A percentile compares a stretch with the other conserved stretches of the same genome.
These are phyloP conservation scores for Plectosphaerella sp. DNA, from an alignment of 2,329 filamentous ascomycete species.

Conservation along the genomic window DNA sequence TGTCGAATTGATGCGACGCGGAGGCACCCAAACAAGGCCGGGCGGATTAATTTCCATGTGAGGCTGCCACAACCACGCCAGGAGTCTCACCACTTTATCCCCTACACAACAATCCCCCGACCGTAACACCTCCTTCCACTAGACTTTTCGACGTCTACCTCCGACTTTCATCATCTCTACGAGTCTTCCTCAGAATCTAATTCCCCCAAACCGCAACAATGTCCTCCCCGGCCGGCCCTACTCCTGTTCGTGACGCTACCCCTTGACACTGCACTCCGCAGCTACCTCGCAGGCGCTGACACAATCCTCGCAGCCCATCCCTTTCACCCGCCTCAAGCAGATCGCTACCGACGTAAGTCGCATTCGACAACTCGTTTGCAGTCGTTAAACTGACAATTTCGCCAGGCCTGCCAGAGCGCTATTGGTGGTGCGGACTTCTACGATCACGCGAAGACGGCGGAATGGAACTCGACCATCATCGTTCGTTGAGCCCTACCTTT, in stretches of 20 bases:
- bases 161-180: too few species aligned
- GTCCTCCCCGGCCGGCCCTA: not conserved
- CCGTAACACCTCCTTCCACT: too few species aligned
- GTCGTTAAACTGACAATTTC: not conserved
- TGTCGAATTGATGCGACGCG: conserved; percentile 2
- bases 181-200: too few species aligned
- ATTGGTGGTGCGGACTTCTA: conserved; percentile 74
- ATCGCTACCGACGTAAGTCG: conserved; percentile 74
- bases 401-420: conserved; percentile 75
- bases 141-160: too few species aligned
- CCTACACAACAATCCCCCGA: too few species aligned
- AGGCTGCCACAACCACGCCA: not conserved
- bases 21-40: not conserved
- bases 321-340: conserved; percentile 73
- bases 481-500: conserved; percentile 42
- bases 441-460: conserved; percentile 77
- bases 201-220: not conserved
- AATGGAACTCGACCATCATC: conserved; percentile 92
- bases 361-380: not conserved
- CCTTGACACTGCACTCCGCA: not conserved
- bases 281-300: not conserved
- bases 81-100: too few species aligned
- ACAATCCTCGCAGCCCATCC: conserved; percentile 58
- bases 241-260: not conserved
- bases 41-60: not conserved